Base-by-base conservation (phyloP, 208 protist species). In the Trypanosoma scelopori region DNA sequence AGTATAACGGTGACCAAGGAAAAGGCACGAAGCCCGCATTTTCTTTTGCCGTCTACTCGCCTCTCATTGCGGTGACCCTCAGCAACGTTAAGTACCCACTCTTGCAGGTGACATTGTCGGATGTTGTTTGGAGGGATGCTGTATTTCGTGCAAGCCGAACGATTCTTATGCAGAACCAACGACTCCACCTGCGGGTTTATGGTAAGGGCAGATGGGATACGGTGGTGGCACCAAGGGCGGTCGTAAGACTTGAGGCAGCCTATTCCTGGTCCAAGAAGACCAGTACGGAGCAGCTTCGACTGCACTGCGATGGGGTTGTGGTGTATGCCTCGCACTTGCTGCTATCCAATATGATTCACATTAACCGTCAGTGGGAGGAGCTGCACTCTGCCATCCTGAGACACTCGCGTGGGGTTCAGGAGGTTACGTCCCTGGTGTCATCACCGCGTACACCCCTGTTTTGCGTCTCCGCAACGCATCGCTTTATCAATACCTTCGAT, bases 201-300 rank as follows among this genome's bases (percentile, higher is more conserved):
- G 87, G 87, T 43, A 81, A 87, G 52, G 87, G 87, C 28, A 73
- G 84, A 25, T 93, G 87, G 87, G 87, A 93, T 37, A 74, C 74
- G 16, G 51, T 88, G 0, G 42, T 93, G 35, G 53, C 65, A 55
- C 76, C 87, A 20, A 75, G 55, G 16, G 67, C 73, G 0, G 57
- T 60, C 13, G 48, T 90, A 46, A 71, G 60, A 25, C 76, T 70
- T 59, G 79, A 76, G 37, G 76, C 71, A 48, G 78, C 72, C 51
- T 55, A 77, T 49, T 72, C 74, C 12, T 56, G 78, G 28, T 74
- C 74, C n/a, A 81, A 75, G 20, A 76, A 85, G 62, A 88, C 78
- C 65, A 80, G 71, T 49, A 85, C 78, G 55, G 59, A 47, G 1
- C 81, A 84, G 52, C 12, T 69, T 6, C 64, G 71, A 16, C 25